A percentile compares a stretch with the other conserved stretches of the same genome.
These are phyloP conservation scores for Acanthamoeba polyphaga DNA, from an alignment of 208 protist species.

Conservation along the genomic window DNA sequence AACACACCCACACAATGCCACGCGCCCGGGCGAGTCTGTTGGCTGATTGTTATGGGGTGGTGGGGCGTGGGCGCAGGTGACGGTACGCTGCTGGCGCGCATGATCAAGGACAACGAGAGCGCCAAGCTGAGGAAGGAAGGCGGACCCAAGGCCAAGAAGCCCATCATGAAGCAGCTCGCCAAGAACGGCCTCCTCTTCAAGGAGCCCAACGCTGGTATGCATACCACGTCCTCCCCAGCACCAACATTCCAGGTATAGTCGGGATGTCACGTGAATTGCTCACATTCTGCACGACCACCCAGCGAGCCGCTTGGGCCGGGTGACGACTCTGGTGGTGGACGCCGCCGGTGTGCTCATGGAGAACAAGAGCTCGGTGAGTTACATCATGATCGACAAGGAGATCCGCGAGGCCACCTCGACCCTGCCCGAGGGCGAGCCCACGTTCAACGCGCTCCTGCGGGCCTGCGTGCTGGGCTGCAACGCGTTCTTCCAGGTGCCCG, in stretches of 20 bases:
- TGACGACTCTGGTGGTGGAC: slow-evolving; percentile 59
- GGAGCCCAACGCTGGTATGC: slow-evolving; percentile 32
- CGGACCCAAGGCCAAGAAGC: slow-evolving; percentile 66
- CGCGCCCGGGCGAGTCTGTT: no score
- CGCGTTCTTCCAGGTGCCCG: slow-evolving; percentile 16
- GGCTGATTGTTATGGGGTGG: no score
- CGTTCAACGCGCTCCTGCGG: not conserved
- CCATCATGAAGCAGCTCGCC: slow-evolving; percentile 49
- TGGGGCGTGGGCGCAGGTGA: not conserved
- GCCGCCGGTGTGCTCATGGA: slow-evolving; percentile 21
- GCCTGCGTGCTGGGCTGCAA: slow-evolving; percentile 59
- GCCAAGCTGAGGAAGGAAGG: slow-evolving; percentile 43
- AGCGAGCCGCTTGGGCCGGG: slow-evolving; percentile 26
- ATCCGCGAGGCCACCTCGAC: not conserved
- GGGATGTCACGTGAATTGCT: no score
- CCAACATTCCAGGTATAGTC: no score
- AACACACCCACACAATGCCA: not conserved
- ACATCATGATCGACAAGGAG: slow-evolving; percentile 42
- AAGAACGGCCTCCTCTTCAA: slow-evolving; percentile 68
- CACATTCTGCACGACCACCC: not conserved
- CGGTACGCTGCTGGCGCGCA: slow-evolving; percentile 44
- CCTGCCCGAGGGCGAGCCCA: slow-evolving; percentile 55
- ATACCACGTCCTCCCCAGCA: not conserved
- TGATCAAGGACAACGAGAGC: slow-evolving; percentile 65
- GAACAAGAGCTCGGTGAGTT: slow-evolving; percentile 64